Evolutionary conservation across 768 basidiomycete species (phyloP), one percentile per base, ranked within the genome.

Genomic region (Rhizopogon vinicolor): DNA sequence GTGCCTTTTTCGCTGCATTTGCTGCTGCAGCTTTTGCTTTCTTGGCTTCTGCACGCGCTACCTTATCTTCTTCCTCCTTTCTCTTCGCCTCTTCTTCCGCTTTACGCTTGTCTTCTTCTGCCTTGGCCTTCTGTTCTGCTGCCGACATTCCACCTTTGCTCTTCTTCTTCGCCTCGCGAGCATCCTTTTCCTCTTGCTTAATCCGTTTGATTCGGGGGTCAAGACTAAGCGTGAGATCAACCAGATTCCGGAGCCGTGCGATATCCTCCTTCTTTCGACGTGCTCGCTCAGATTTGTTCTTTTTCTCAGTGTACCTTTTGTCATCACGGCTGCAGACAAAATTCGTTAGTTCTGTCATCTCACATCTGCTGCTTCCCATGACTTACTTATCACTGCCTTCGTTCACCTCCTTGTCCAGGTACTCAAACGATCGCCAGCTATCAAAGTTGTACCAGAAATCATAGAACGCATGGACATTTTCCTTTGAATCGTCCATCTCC

Each of bases 401-500:
- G 70, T 98, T 96, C 55, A 93, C 89, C 71, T 99, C 96, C 79
- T 99, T 98, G 77, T 99, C 96, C 61, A 89, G 77, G 79, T 93
- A 98, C 74, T 99, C 96, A 69, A 98, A 99, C 70, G 87, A 91
- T 64, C 96, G 79, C 96, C 96, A 99, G 62, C 89, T 91, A 72
- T 98, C 96, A 73, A 99, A 96, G 80, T 95, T 96, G 80, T 99
- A 98, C 93, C 94, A 99, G 73, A 96, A 97, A 72, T 98, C 90
- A 78, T 99, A 99, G 79, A 99, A 98, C 6, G 74, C 79, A 69
- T 96, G 91, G 52, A 98, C 95, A 54, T 83, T 82, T 60, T 82
- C 81, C 72, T 97, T 96, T 55, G 85, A 69, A 19, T 87, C 83
- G 44, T 89, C 80, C 57, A 79, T 72, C 29, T 71, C 72, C 9